These are phyloP conservation scores for Tagetes patula DNA, from an alignment of 129 eudicot species.

Conservation along the genomic window DNA sequence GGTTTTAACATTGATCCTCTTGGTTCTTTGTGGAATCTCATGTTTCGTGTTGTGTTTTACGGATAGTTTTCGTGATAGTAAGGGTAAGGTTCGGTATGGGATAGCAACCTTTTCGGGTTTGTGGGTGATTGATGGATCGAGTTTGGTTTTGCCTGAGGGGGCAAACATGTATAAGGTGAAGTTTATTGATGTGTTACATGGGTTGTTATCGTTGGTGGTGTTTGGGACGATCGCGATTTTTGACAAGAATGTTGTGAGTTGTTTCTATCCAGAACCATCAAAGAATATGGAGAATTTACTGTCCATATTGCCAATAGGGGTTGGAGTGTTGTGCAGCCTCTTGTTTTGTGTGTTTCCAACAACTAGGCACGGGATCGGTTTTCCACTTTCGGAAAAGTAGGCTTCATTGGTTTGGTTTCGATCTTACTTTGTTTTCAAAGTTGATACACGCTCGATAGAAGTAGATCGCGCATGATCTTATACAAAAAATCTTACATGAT, in stretches of 20 bases:
- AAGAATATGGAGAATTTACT: constrained; percentile 46
- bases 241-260: constrained; percentile 57
- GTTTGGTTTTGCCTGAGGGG: constrained; percentile 32
- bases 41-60: constrained; percentile 66
- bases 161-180: constrained; percentile 37
- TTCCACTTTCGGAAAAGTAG: constrained; percentile 51
- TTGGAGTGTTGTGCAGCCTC: constrained; percentile 63
- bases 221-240: constrained; percentile 65
- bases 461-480: too few relatives aligned
- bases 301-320: constrained; percentile 48
- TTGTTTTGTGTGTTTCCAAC: constrained; percentile 57
- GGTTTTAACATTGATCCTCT: constrained; percentile 33
- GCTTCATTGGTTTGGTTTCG: background rate
- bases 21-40: constrained; percentile 48
- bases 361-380: constrained; percentile 74
- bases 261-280: constrained; percentile 67
- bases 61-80: constrained; percentile 58
- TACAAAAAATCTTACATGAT: too few relatives aligned
- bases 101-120: constrained; percentile 59
- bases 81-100: constrained; percentile 69
- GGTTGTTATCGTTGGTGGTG: constrained; percentile 48
- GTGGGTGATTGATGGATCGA: constrained; percentile 61
- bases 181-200: constrained; percentile 68
- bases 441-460: too few relatives aligned
- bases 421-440: background rate